Evolutionary conservation across 495 filamentous ascomycete species (phyloP).

Genomic region (Hypoxylon rickii): DNA sequence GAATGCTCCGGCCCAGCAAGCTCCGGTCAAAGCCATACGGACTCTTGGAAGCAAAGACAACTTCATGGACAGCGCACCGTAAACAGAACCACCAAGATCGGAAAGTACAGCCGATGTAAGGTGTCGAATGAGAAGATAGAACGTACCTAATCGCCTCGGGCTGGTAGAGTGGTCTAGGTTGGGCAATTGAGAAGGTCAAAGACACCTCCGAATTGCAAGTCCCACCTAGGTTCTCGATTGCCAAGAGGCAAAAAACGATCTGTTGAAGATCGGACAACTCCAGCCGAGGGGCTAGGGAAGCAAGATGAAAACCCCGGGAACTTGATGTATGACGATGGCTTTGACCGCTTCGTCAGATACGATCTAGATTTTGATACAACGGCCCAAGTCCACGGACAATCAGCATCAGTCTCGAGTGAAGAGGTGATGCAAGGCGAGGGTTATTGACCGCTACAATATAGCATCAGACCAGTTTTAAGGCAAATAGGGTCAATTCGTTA

Average conservation of each 20-base stretch:
- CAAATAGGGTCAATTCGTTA: not conserved
- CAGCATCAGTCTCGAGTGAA: too few relatives aligned
- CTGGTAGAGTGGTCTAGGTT: not conserved
- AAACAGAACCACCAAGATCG: not conserved
- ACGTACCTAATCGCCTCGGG: too few relatives aligned
- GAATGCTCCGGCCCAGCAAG: not conserved
- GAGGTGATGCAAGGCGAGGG: not conserved
- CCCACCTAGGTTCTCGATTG: not conserved
- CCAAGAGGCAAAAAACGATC: not conserved
- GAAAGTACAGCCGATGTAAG: constrained; percentile 19
- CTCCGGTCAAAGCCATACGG: not conserved
- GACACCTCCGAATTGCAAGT: too few relatives aligned
- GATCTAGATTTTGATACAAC: constrained; percentile 1
- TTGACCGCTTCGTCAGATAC: constrained; percentile 19
- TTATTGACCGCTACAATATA: not conserved
- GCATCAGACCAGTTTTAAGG: not conserved
- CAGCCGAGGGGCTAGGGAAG: constrained; percentile 7
- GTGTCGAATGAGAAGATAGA: too few relatives aligned
- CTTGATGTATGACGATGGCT: constrained; percentile 6
- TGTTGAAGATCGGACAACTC: constrained; percentile 3
- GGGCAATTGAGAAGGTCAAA: too few relatives aligned
- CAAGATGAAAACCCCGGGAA: not conserved
- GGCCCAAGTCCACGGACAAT: not conserved
- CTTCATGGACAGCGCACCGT: not conserved
- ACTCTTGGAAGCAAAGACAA: not conserved